Evolutionary conservation across 1,139 yeast genomes (phyloP).

Genomic region (Yamadazyma sp.): DNA sequence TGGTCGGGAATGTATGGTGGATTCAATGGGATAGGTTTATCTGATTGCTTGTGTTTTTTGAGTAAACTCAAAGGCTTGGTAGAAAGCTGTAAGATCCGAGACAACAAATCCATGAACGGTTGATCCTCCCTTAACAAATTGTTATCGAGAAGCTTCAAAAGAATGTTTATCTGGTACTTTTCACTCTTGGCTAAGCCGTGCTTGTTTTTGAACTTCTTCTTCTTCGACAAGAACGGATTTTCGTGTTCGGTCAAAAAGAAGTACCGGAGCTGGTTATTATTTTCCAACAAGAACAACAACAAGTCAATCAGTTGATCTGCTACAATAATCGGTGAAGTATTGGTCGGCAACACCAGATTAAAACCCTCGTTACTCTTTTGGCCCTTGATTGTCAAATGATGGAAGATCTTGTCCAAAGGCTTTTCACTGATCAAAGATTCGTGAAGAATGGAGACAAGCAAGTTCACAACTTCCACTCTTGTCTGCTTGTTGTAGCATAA

Average conservation of each 20-base stretch:
- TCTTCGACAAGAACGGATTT: slow-evolving; percentile 48
- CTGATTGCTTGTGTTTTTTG: slow-evolving; percentile 25
- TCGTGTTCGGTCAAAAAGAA: slow-evolving; percentile 86
- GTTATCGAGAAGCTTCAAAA: slow-evolving; percentile 64
- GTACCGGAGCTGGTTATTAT: slow-evolving; percentile 67
- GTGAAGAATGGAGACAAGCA: slow-evolving; percentile 65
- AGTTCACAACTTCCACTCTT: slow-evolving; percentile 71
- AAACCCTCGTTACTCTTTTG: slow-evolving; percentile 16
- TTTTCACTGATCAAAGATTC: slow-evolving; percentile 69
- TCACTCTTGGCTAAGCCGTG: slow-evolving; percentile 31
- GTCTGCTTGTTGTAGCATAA: slow-evolving; percentile 79
- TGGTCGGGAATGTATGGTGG: slow-evolving; percentile 68
- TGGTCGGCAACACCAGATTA: slow-evolving; percentile 49
- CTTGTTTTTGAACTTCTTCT: slow-evolving; percentile 39
- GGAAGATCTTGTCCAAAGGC: slow-evolving; percentile 65
- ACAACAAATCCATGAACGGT: slow-evolving; percentile 71
- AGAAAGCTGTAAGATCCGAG: slow-evolving; percentile 73
- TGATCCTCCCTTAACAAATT: slow-evolving; percentile 68
- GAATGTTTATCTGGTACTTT: slow-evolving; percentile 70
- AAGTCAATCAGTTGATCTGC: slow-evolving; percentile 81
- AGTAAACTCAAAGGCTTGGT: slow-evolving; percentile 68
- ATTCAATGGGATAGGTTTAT: slow-evolving; percentile 30
- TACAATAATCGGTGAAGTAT: slow-evolving; percentile 66
- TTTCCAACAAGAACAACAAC: slow-evolving; percentile 67
- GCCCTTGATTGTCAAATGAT: slow-evolving; percentile 47